These are phyloP conservation scores for Podaxis pistillaris DNA, from an alignment of 768 basidiomycete genomes.

Conservation along the genomic window DNA sequence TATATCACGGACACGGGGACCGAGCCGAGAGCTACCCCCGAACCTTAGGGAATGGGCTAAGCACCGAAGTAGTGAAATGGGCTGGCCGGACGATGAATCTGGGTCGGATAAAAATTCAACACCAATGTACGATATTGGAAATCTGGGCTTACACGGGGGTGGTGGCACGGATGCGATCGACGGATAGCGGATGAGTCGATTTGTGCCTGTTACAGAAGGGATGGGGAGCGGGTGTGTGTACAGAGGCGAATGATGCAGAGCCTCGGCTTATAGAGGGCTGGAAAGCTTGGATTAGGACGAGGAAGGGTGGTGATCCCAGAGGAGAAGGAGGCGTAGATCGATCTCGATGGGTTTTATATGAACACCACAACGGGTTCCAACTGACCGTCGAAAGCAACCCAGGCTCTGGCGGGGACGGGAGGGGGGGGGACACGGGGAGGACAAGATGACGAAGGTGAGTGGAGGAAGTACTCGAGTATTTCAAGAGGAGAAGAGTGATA, in stretches of 20 bases:
- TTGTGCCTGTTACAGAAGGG: constrained; percentile 4
- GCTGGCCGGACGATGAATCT: background rate
- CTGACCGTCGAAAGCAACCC: constrained; percentile 4
- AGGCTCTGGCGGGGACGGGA: background rate
- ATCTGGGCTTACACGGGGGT: constrained; percentile 4
- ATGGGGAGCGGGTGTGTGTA: background rate
- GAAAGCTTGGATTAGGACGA: background rate
- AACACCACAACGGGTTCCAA: background rate
- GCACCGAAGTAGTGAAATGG: background rate
- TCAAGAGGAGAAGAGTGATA: background rate
- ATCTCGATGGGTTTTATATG: constrained; percentile 11
- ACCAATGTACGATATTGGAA: constrained; percentile 5
- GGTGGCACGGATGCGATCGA: constrained; percentile 11
- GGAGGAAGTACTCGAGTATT: background rate
- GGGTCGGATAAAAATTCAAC: constrained; percentile 9
- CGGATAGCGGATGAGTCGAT: background rate
- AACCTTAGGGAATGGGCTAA: background rate
- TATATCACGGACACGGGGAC: constrained; percentile 4
- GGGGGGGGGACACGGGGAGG: background rate
- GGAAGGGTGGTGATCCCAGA: background rate
- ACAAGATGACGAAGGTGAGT: background rate
- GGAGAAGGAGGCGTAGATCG: constrained; percentile 8
- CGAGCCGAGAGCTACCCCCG: constrained; percentile 5
- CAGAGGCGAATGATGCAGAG: background rate
- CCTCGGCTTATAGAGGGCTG: constrained; percentile 4